Evolutionary conservation across 306 rosid genomes (phyloP).

Genomic region (Sechiopsis laciniata): DNA sequence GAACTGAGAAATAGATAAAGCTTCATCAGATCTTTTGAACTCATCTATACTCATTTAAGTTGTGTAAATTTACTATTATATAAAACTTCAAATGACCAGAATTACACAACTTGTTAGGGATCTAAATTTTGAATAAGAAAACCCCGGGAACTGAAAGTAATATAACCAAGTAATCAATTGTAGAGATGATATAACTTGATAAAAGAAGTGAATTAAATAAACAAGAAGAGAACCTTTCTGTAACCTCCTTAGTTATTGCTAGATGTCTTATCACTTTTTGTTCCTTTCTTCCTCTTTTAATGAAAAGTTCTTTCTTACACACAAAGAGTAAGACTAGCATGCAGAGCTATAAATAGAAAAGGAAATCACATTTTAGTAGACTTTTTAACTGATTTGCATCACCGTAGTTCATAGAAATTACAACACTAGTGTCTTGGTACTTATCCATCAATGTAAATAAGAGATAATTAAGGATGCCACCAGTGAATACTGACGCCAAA

Average conservation of each 20-base stretch:
- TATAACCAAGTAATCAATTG: not conserved
- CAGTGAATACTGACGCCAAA: too few species aligned
- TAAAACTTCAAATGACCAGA: not conserved
- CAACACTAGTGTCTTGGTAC: not conserved
- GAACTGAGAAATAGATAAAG: slow-evolving; percentile 11
- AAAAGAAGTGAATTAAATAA: slow-evolving; percentile 8
- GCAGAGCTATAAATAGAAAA: not conserved
- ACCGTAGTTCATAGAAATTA: not conserved
- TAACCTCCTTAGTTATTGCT: not conserved
- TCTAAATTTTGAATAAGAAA: slow-evolving; percentile 3
- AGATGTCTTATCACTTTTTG: slow-evolving; percentile 7
- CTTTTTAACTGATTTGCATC: not conserved
- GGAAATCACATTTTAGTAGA: slow-evolving; percentile 8
- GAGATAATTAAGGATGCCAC: too few species aligned
- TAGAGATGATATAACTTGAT: not conserved
- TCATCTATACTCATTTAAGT: too few species aligned
- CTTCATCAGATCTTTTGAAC: not conserved
- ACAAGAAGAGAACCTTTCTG: not conserved
- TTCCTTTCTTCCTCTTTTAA: not conserved
- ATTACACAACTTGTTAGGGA: not conserved
- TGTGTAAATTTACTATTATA: not conserved
- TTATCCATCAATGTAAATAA: not conserved
- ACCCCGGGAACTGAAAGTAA: not conserved
- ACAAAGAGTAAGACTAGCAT: not conserved
- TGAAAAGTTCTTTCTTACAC: not conserved